Evolutionary conservation across 305 asterid genomes (phyloP).

Genomic region (Salvia sclarea): DNA sequence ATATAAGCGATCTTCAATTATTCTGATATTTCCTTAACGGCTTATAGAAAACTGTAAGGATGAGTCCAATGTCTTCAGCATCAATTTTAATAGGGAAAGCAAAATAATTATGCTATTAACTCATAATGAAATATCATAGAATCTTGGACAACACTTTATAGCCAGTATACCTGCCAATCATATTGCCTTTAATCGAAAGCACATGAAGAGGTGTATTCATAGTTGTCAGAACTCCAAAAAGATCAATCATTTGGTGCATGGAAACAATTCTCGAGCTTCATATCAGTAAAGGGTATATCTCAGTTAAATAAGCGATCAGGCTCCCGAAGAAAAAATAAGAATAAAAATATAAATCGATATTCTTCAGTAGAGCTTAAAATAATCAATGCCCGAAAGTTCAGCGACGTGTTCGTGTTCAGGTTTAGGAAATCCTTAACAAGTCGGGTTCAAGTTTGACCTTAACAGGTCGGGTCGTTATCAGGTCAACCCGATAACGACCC

Average conservation of each 20-base stretch:
- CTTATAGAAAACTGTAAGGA: constrained; percentile 60
- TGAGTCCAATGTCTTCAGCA: constrained; percentile 73
- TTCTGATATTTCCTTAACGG: constrained; percentile 45
- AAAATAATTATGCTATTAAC: constrained; percentile 18
- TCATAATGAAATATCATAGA: constrained; percentile 12
- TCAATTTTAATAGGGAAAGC: constrained; percentile 60
- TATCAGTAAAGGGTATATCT: constrained; percentile 53
- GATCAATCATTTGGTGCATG: constrained; percentile 55
- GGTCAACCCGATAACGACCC: no score
- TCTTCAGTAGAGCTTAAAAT: constrained; percentile 9
- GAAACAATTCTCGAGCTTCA: constrained; percentile 80
- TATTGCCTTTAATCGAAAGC: constrained; percentile 75
- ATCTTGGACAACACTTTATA: constrained; percentile 12
- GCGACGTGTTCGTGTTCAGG: no score
- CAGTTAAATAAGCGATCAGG: constrained; percentile 58
- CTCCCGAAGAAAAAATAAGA: constrained; percentile 47
- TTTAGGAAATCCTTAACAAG: no score
- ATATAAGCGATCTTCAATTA: constrained; percentile 56
- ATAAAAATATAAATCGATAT: background rate
- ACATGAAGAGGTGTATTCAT: constrained; percentile 61
- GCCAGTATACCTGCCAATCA: constrained; percentile 72
- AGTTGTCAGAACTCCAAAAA: constrained; percentile 62
- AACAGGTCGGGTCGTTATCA: no score
- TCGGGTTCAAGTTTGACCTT: no score
- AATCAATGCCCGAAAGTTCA: constrained; percentile 16